Conservation (phyloP, 2,329 filamentous ascomycete genomes). For the Cytospora schulzeri region DNA sequence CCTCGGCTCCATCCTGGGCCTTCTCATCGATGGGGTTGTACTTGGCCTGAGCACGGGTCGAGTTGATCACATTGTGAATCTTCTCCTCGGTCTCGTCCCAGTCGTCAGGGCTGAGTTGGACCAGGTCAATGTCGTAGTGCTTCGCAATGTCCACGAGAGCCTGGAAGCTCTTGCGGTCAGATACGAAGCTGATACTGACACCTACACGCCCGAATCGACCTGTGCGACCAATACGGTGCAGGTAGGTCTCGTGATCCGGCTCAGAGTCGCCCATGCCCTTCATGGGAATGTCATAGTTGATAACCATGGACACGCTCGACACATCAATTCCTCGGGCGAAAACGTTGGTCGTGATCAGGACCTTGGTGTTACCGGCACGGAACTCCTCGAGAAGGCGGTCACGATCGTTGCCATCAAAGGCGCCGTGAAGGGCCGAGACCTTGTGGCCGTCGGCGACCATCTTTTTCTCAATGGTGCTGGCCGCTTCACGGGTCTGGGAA, state of each 20-base stretch:
- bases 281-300: constrained; percentile 91
- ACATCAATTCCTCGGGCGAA: constrained; percentile 92
- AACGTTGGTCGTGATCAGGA: constrained; percentile 97
- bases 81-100: constrained; percentile 88
- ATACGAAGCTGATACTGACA: constrained; percentile 93
- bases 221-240: constrained; percentile 96
- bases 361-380: constrained; percentile 84
- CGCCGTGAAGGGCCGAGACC: constrained; percentile 86
- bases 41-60: constrained; percentile 59
- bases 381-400: constrained; percentile 86
- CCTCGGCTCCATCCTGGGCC: constrained; percentile 20
- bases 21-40: constrained; percentile 45
- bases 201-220: constrained; percentile 96
- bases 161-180: constrained; percentile 78
- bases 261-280: constrained; percentile 75
- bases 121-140: constrained; percentile 79
- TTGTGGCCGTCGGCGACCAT: constrained; percentile 91
- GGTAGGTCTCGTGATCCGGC: constrained; percentile 92
- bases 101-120: constrained; percentile 79
- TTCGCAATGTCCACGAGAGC: constrained; percentile 78
- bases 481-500: constrained; percentile 77
- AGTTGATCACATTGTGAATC: constrained; percentile 81
- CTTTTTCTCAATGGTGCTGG: constrained; percentile 78
- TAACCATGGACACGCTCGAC: constrained; percentile 92
- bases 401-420: constrained; percentile 79